phyloP scores from a whole-genome alignment of 768 basidiomycete genomes.

The Tylopilus subfusipes region DNA sequence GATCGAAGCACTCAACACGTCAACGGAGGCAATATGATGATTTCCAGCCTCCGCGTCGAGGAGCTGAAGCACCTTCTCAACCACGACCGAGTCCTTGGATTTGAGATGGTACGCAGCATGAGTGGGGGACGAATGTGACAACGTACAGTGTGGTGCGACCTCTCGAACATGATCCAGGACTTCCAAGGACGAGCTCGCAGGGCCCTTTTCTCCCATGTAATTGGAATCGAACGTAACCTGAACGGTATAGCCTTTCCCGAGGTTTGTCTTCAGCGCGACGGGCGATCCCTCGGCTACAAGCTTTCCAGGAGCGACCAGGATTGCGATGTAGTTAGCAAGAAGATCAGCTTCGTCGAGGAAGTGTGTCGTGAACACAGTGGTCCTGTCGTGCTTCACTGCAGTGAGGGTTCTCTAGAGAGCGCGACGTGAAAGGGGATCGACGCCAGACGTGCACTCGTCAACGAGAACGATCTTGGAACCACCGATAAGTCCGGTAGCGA shows the following conservation, averaged over 20 bases:
- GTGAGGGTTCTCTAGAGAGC: conserved; percentile 76
- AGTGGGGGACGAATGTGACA: conserved; percentile 41
- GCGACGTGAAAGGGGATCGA: conserved; percentile 76
- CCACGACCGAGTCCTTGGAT: conserved; percentile 51
- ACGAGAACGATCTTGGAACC: conserved; percentile 68
- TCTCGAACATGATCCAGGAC: conserved; percentile 42
- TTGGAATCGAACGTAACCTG: conserved; percentile 45
- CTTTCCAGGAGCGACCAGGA: conserved; percentile 72
- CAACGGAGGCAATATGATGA: conserved; percentile 49
- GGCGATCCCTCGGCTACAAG: conserved; percentile 72
- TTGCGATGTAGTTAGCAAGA: conserved; percentile 70
- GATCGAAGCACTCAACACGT: conserved; percentile 69
- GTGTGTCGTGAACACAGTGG: conserved; percentile 78
- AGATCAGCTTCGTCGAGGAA: conserved; percentile 80
- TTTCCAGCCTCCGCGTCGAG: conserved; percentile 44
- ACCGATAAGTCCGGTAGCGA: conserved; percentile 77
- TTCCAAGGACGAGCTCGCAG: conserved; percentile 15
- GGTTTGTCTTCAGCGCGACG: conserved; percentile 64
- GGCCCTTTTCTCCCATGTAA: conserved; percentile 30
- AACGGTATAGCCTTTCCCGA: conserved; percentile 71
- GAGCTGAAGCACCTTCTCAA: conserved; percentile 53
- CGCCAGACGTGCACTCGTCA: conserved; percentile 74
- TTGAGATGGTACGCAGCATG: conserved; percentile 56
- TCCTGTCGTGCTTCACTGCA: conserved; percentile 59
- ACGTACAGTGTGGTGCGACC: conserved; percentile 44